Evolutionary conservation across 208 protist species (phyloP), one percentile per base, ranked within the genome.

Genomic region (Leishmania mexicana): DNA sequence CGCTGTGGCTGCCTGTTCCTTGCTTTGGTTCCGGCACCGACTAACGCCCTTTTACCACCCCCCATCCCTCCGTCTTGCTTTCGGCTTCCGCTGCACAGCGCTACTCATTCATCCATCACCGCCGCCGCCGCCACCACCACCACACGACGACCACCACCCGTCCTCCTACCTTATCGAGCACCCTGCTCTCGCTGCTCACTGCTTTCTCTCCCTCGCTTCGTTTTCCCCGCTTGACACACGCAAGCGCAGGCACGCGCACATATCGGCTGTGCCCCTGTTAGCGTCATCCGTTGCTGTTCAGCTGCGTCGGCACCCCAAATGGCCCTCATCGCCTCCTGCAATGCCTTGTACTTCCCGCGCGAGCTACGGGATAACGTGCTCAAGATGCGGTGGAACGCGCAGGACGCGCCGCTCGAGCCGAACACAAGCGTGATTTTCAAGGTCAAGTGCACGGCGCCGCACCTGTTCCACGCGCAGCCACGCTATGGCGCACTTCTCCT

Each of bases 381-480:
- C 28, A 87, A 85, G 2, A 80, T 96, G 2, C 81, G 75, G 67
- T 96, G 89, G 86, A 70, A 57, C 38, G 80, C 79, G 11, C 51
- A 38, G 47, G 80, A 64, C 62, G n/a, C 75, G 1, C 67, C 83
- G 47, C 64, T 81, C 28, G 31, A 81, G 62, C 91, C 89, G 21
- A 85, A 91, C 79, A 87, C 88, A 19, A 81, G 83, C 35, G 83
- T 95, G 28, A 75, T 97, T 28, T 96, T 89, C 81, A 97, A 97
- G 75, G 85, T 95, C 6, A 97, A 97, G 84, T 94, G 87, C 73
- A 94, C 92, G 28, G 84, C 91, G 13, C 94, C 94, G 21, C 84
- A 90, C 10, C 76, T 89, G 19, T 97, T 97, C 74, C 90, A 96
- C 77, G 92, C 95, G 3, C 38, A 87, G n/a, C 94, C 94, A 7